phyloP scores from a whole-genome alignment of 805 yeast genomes.

The Tetrapisispora namnaoensis region DNA sequence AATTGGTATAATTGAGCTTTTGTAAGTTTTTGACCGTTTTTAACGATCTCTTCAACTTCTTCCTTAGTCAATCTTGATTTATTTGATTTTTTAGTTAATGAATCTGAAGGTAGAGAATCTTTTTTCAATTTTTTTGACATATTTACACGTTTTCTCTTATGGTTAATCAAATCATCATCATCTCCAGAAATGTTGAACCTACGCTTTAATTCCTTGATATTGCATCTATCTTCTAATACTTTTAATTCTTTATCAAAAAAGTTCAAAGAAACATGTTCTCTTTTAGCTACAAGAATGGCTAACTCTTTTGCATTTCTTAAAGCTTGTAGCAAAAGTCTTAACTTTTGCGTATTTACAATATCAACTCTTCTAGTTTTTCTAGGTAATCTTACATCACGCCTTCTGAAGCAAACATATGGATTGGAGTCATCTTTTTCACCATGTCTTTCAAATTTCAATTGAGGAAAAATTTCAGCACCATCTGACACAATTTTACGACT shows the following conservation, averaged over 20 bases:
- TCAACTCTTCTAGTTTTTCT: conserved; percentile 95
- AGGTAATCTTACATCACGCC: conserved; percentile 90
- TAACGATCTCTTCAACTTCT: conserved; percentile 13
- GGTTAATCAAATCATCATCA: conserved; percentile 72
- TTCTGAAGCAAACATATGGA: conserved; percentile 90
- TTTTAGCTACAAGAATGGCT: conserved; percentile 56
- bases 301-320: conserved; percentile 66
- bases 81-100: conserved; percentile 10
- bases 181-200: conserved; percentile 69
- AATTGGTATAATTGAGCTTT: conserved; percentile 17
- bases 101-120: conserved; percentile 17
- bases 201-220: conserved; percentile 66
- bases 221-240: conserved; percentile 63
- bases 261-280: conserved; percentile 47
- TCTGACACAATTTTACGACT: conserved; percentile 50
- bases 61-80: conserved; percentile 12
- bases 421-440: conserved; percentile 85
- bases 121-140: conserved; percentile 12
- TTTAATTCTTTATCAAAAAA: conserved; percentile 51
- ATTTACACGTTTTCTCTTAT: conserved; percentile 46
- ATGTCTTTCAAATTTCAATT: conserved; percentile 75
- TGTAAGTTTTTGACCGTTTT: conserved; percentile 16
- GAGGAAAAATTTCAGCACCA: conserved; percentile 67
- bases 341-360: conserved; percentile 75
- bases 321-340: conserved; percentile 64